phyloP scores from a whole-genome alignment of 257 asterid genomes.

The Fraxinus excelsior region DNA sequence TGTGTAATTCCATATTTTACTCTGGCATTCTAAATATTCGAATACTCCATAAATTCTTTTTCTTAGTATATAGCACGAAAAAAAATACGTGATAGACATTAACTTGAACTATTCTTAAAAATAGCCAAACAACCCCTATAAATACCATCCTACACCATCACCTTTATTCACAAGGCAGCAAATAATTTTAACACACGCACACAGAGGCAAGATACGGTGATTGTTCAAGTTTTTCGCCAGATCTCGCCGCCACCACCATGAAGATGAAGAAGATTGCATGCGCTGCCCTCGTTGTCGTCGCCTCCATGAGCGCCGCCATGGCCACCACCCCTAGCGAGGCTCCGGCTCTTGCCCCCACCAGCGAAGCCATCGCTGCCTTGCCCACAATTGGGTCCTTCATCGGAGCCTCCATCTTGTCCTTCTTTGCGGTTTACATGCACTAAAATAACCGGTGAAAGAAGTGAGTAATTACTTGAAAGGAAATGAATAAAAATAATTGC shows the following conservation, averaged over 20 bases:
- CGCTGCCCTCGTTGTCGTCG: constrained; percentile 35
- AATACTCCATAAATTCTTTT: background rate
- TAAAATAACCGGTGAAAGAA: constrained; percentile 17
- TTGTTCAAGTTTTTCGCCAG: background rate
- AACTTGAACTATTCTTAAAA: background rate
- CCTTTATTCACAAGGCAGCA: constrained; percentile 9
- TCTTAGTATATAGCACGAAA: background rate
- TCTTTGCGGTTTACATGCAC: constrained; percentile 47
- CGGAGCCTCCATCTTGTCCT: constrained; percentile 50
- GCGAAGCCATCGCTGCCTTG: constrained; percentile 33
- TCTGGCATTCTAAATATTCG: no score
- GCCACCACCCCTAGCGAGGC: constrained; percentile 20
- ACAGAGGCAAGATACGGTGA: background rate
- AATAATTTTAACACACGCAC: background rate
- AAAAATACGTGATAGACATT: background rate
- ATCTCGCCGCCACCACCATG: constrained; percentile 25
- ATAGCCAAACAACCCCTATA: constrained; percentile 18
- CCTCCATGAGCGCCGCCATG: constrained; percentile 36
- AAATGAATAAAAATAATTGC: background rate
- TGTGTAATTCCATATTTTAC: no score
- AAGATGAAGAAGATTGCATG: constrained; percentile 52
- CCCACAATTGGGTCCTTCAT: constrained; percentile 50
- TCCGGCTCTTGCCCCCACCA: constrained; percentile 22
- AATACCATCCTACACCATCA: background rate
- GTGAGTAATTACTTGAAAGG: background rate